These are phyloP conservation scores for Centaurea solstitialis DNA, from an alignment of 129 eudicot species.

Conservation along the genomic window DNA sequence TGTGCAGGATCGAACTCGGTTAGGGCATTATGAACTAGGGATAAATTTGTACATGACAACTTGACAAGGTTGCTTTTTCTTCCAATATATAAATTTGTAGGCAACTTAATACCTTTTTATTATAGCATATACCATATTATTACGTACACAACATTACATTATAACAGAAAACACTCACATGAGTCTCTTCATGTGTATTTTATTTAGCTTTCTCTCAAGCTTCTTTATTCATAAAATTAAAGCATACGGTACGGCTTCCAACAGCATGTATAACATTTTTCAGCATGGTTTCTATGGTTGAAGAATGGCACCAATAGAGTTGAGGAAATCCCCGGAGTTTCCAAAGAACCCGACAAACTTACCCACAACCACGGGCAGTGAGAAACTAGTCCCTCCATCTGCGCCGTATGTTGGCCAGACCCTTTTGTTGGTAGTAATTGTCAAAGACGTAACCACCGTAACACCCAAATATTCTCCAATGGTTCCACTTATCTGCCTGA, in stretches of 20 bases:
- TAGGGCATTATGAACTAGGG: no score
- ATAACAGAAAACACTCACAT: neutral
- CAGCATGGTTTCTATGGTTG: neutral
- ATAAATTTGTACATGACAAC: no score
- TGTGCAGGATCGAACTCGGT: no score
- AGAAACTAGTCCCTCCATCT: no score
- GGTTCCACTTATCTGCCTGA: neutral
- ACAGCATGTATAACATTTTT: neutral
- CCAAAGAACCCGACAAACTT: constrained; percentile 3
- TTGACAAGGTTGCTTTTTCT: neutral
- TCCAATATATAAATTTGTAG: no score
- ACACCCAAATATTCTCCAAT: neutral
- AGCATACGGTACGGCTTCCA: neutral
- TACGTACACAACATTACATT: neutral
- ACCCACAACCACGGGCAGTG: neutral
- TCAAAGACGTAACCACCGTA: neutral
- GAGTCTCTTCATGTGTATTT: neutral
- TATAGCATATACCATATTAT: no score
- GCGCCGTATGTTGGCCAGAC: neutral
- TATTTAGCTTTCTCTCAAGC: neutral
- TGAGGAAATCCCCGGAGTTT: neutral
- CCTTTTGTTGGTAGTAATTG: neutral
- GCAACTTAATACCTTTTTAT: neutral
- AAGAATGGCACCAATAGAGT: neutral
- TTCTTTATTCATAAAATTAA: neutral